Evolutionary conservation across 2,329 filamentous ascomycete genomes (phyloP).

Genomic region (Berkeleyomyces rouxiae): DNA sequence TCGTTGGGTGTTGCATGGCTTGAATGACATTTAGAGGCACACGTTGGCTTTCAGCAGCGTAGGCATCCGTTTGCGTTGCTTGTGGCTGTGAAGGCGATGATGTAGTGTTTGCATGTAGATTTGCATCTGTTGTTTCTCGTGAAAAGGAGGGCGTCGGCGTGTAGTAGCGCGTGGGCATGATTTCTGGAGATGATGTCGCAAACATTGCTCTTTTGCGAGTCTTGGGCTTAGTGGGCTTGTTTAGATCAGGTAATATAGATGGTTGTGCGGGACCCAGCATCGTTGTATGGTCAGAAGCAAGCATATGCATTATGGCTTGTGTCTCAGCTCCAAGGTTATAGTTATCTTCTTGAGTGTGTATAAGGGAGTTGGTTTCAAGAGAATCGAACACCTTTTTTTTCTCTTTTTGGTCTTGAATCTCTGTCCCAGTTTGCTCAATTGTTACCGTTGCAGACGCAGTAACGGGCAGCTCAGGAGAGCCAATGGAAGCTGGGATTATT

Average conservation of each 20-base stretch:
- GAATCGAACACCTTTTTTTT: not conserved
- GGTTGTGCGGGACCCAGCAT: not conserved
- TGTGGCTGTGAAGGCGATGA: not conserved
- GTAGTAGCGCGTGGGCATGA: constrained; percentile 11
- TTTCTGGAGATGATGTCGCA: constrained; percentile 7
- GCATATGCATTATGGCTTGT: constrained; percentile 6
- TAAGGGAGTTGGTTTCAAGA: not conserved
- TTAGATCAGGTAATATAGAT: not conserved
- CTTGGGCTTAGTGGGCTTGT: not conserved
- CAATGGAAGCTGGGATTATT: not conserved
- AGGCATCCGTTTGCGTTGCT: not conserved
- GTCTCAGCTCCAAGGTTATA: constrained; percentile 21
- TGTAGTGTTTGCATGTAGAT: constrained; percentile 1
- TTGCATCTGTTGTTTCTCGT: constrained; percentile 9
- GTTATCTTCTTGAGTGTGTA: constrained; percentile 11
- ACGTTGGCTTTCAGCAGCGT: constrained; percentile 29
- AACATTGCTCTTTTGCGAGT: constrained; percentile 6
- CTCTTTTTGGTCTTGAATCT: not conserved
- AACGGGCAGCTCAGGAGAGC: not conserved
- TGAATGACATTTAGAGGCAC: constrained; percentile 33
- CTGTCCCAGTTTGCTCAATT: not conserved
- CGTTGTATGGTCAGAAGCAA: not conserved
- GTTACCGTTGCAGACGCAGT: not conserved
- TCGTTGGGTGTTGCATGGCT: constrained; percentile 30
- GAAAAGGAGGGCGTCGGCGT: constrained; percentile 4